Percentiles rank a stretch among this genome's conserved stretches.
Conservation (phyloP, 140 eudicot species). For the Senecio squalidus region DNA sequence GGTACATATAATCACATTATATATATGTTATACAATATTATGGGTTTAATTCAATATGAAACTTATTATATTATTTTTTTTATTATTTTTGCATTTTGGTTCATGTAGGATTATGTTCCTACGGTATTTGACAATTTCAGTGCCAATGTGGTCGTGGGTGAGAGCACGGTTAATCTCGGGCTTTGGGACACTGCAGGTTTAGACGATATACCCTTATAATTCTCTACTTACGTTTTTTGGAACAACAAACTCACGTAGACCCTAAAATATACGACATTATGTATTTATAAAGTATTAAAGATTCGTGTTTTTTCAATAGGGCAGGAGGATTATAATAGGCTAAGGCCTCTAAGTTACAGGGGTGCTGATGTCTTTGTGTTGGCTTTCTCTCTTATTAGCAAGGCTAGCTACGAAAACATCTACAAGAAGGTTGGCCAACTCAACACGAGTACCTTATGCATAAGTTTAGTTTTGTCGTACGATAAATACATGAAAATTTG, state of each 20-base stretch:
- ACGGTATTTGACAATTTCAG: conserved; percentile 81
- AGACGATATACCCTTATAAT: no score
- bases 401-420: conserved; percentile 82
- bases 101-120: conserved; percentile 68
- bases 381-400: conserved; percentile 73
- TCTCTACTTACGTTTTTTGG: not conserved
- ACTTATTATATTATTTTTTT: not conserved
- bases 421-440: conserved; percentile 47
- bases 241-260: no score
- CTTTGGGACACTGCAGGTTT: conserved; percentile 89
- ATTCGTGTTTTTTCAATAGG: conserved; percentile 28
- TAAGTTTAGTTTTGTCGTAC: not conserved
- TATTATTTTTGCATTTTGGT: not conserved
- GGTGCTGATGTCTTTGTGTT: conserved; percentile 79
- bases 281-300: no score
- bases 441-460: not conserved
- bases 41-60: not conserved
- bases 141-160: conserved; percentile 81
- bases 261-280: no score
- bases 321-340: conserved; percentile 84
- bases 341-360: conserved; percentile 82
- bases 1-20: conserved; percentile 9
- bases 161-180: conserved; percentile 66
- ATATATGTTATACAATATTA: not conserved
- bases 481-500: not conserved